Base-by-base conservation (phyloP, 2,329 filamentous ascomycete species). In the Whalleya microplaca region DNA sequence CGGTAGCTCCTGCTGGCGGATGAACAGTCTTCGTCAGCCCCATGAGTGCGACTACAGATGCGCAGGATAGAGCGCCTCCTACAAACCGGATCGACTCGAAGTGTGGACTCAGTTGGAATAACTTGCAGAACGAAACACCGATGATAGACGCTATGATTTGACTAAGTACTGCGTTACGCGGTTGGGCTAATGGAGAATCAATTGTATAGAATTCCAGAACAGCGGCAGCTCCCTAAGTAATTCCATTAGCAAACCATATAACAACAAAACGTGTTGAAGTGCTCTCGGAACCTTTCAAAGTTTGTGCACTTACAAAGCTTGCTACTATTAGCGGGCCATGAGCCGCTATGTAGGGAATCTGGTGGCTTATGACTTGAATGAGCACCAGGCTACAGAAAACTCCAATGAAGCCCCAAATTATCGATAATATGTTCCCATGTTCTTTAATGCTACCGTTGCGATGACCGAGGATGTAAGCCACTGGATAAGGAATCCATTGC, bases 151-250 rank as follows among this genome's bases (percentile, higher is more conserved):
- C 79, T 42, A 91, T 70, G 27, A 89, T 52, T 68, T 92, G 89
- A n/a, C 88, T 86, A 6, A 87, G 58, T 14, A 92, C 70, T 42
- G 84, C 80, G 70, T 88, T 91, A 21, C 89, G 85, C 1, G 90
- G 90, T 66, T 92, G 89, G 0, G 89, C 80, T 23, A 92, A 81
- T 0, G 89, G 88, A 0, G 88, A 88, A 48, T 89, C 85, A 63
- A 91, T 87, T 45, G 84, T 80, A 65, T 87, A 86, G 72, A 90
- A 92, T 66, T 90, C 83, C 40, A 92, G 81, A n/a, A 92, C 87
- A 14, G 89, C 89, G 2, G 88, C 85, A 3, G 89, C 89, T 49
- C 89, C 89, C 86, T 89, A 37, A 37, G 20, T 18, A 20, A 23
- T 23, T 19, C 1, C 41, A 45, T 61, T 44, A 56, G 56, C 16